Base-by-base conservation (phyloP, 106 monocot species). In the Posidonia australis region DNA sequence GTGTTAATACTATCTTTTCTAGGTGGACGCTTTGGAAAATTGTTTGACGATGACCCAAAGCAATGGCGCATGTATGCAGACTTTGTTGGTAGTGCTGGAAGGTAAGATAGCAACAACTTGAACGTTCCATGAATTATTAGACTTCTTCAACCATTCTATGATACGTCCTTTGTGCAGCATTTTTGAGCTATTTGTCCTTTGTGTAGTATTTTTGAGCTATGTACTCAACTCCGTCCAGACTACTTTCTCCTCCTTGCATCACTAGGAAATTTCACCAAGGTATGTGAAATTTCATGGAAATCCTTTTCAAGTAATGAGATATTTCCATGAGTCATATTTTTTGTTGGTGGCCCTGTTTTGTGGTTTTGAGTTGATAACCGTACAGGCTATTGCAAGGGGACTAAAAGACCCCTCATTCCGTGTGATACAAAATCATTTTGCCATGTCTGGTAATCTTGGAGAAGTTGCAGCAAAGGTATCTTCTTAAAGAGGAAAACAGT, bases 41-140 rank as follows among this genome's bases (percentile, higher is more conserved):
- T 96, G 67, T 96, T 96, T 79, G 94, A 96, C 60, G 82, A 96
- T 82, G 90, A 96, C 54, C 94, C 94, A 66, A 96, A 83, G 66
- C 76, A 84, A 72, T 96, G 94, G 94, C 79, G 94, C 60, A 84
- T 96, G 90, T 96, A 96, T 82, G 94, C 94, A 29, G 94, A 96
- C 78, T 77, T 96, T 30, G 77, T 96, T 77, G 94, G 94, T 68
- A 96, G 94, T 80, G 79, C 94, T 70, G 94, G 94, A 63, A 96
- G 94, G 94, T 96, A 63, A 29, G 19, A 22, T 61, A 20, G 9
- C 1, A 58, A 5, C 10, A 27, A 27, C 27, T 27, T 13, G 18
- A 29, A 29, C 1, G 24, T 17, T 27, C 16, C 27, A 0, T 2
- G 27, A 28, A 20, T 25, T 29, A 26, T 14, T 58, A 58, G 5